Evolutionary conservation across 345 rosid genomes (phyloP), one percentile per base, ranked within the genome.

Genomic region (Ailanthus altissimus): DNA sequence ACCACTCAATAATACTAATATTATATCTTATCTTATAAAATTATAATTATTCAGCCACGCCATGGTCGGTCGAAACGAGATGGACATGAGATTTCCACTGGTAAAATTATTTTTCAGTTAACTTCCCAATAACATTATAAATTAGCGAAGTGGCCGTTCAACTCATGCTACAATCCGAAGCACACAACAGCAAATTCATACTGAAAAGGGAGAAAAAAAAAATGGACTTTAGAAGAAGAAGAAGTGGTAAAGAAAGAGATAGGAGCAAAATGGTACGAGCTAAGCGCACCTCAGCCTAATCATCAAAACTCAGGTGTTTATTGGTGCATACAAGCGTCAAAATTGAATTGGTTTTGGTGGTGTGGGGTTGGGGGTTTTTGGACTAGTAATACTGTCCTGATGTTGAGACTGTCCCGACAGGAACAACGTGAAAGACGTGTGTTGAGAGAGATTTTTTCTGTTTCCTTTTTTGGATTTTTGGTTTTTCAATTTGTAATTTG

Each of bases 391-490:
- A 2, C 25, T 67, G 26, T 32, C 14, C 26, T 70, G 10, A n/a
- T 32, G 45, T 25, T n/a, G 72, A 25, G 40, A n/a, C 0, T 50
- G 45, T 51, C 46, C 32, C 50, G 79, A 81, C 86, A 82, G 80
- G 86, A 74, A 3, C 38, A 83, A 81, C 86, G 85, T 81, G 86
- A 74, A 83, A 77, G 62, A 75, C 82, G 79, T 81, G 86, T 46
- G 68, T 36, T 47, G 51, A 13, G 26, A 3, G 62, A 57, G 28
- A 26, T 5, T 12, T 42, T 21, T 20, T 20, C 75, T 67, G 21
- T 18, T 11, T 1, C 13, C 14, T 14, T 46, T 21, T 32, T 12
- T 15, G 2, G 3, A 32, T 5, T 4, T 23, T 46, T 42, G 56
- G 2, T 59, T 36, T 67, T 16, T 63, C 21, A 11, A 32, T 18